These are phyloP conservation scores for Holtermannia corniformis DNA, from an alignment of 768 basidiomycete genomes.

Conservation along the genomic window DNA sequence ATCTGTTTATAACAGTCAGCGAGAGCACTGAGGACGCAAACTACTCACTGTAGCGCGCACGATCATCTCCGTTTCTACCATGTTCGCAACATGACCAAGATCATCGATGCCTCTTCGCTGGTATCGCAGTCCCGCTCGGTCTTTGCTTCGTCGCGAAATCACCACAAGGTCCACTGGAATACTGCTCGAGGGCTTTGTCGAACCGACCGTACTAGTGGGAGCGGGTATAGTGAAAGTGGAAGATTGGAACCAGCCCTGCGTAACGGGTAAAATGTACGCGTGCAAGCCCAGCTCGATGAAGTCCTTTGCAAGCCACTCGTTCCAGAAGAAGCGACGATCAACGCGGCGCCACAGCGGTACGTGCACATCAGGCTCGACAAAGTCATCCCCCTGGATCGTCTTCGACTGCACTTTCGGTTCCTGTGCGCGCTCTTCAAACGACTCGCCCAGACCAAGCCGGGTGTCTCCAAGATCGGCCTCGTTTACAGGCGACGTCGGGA, in stretches of 20 bases:
- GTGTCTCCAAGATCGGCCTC: neutral
- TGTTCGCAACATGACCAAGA: slow-evolving; percentile 85
- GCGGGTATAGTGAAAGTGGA: slow-evolving; percentile 54
- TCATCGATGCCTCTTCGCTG: slow-evolving; percentile 92
- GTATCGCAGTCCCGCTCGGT: slow-evolving; percentile 86
- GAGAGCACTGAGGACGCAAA: neutral
- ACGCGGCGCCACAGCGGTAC: slow-evolving; percentile 87
- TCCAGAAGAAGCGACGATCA: slow-evolving; percentile 93
- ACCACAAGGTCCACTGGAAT: slow-evolving; percentile 63
- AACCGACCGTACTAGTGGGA: slow-evolving; percentile 20
- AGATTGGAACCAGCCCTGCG: slow-evolving; percentile 85
- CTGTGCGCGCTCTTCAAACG: neutral
- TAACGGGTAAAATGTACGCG: slow-evolving; percentile 75
- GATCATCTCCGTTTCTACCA: slow-evolving; percentile 89
- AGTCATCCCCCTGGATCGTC: slow-evolving; percentile 59
- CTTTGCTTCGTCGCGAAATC: slow-evolving; percentile 73
- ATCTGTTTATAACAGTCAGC: slow-evolving; percentile 47
- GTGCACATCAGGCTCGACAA: slow-evolving; percentile 63
- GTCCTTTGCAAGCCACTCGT: slow-evolving; percentile 73
- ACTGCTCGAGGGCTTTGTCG: slow-evolving; percentile 14
- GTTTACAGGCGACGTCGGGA: slow-evolving; percentile 3
- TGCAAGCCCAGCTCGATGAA: slow-evolving; percentile 84
- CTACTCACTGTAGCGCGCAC: slow-evolving; percentile 65
- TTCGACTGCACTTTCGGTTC: slow-evolving; percentile 50
- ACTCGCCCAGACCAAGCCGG: neutral